Evolutionary conservation across 1,284 basidiomycete species (phyloP), one percentile per base, ranked within the genome.

Genomic region (Pulveroboletus ridleyi): DNA sequence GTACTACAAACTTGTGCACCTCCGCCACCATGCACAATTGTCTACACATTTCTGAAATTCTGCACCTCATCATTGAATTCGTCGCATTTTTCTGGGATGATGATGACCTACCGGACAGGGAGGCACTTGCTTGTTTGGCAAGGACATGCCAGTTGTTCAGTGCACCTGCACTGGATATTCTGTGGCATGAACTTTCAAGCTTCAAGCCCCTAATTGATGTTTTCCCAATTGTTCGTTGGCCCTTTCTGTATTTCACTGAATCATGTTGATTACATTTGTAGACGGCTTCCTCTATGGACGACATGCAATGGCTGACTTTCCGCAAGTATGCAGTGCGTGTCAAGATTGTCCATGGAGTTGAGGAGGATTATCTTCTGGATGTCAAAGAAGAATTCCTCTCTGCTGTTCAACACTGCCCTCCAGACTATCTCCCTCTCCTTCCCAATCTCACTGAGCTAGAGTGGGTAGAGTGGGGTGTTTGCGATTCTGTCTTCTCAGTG

Each of bases 111-210:
- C 35, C 10, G 1, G 23, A 47, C 44, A 62, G 39, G 59, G 64
- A 56, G 46, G 64, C 67, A 3, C 71, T 71, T 10, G 57, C 55
- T 8, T 59, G 67, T 15, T 55, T 70, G 47, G 70, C 68, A 13
- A 62, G 61, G 47, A 70, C 70, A 22, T 70, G 69, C 35, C 67
- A 25, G 3, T 18, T 55, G 20, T 65, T 70, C 68, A 73, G 59
- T 57, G 56, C 62, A 8, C 56, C 64, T 6, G 71, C 71, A 2
- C 23, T 73, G 15, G 69, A 71, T 35, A 14, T 52, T n/a, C 70
- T 73, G 17, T 70, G 69, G 69, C 57, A 15, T 17, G 53, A 68
- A 8, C 70, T 70, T 18, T 11, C 62, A 41, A 33, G 50, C 20
- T 61, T 70, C 22, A 39, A 39, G 4, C 68, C 70, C 6, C 5